Percentiles rank a stretch among this genome's conserved stretches.
Conservation (phyloP, 2,329 filamentous ascomycete genomes). For the Macrophomina pseudophaseolina region DNA sequence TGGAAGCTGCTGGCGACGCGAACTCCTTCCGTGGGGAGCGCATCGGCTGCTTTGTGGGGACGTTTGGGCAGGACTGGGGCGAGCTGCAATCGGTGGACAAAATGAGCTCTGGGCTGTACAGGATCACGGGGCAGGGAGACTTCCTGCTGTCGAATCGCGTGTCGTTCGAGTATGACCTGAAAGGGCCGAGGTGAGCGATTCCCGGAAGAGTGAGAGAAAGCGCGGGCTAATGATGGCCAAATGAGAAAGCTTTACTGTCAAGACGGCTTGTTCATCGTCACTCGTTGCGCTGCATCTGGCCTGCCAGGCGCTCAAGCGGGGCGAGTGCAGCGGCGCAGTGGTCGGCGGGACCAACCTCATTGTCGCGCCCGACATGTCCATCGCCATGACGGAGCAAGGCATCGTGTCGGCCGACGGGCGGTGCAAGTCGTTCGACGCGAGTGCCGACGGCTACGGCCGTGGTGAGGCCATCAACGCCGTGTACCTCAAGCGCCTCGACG, state of each 20-base stretch:
- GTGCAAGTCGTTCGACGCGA: slow-evolving; percentile 50
- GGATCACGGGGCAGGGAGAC: slow-evolving; percentile 16
- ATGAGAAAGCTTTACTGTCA: slow-evolving; percentile 32
- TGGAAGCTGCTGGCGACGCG: slow-evolving; percentile 31
- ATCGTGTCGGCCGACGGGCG: slow-evolving; percentile 38
- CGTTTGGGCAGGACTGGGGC: slow-evolving; percentile 31
- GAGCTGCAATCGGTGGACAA: slow-evolving; percentile 7
- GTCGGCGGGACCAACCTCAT: slow-evolving; percentile 25
- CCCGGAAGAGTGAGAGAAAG: no score
- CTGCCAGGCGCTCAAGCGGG: not conserved
- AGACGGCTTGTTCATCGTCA: slow-evolving; percentile 40
- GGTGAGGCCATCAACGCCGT: slow-evolving; percentile 66
- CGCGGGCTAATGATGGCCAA: no score
- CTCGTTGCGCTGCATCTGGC: slow-evolving; percentile 36
- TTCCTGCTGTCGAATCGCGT: slow-evolving; percentile 40
- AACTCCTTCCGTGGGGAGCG: not conserved
- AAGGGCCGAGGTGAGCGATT: slow-evolving; percentile 32
- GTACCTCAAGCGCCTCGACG: slow-evolving; percentile 61
- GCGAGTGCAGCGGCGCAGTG: slow-evolving; percentile 20
- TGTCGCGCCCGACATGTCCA: not conserved
- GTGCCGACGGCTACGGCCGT: slow-evolving; percentile 68
- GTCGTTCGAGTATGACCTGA: slow-evolving; percentile 37
- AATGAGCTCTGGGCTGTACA: not conserved
- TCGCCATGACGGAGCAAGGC: slow-evolving; percentile 32
- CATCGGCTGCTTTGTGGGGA: slow-evolving; percentile 33